A percentile compares a stretch with the other conserved stretches of the same genome.
These are phyloP conservation scores for Cicer bijugum DNA, from an alignment of 306 rosid species.

Conservation along the genomic window DNA sequence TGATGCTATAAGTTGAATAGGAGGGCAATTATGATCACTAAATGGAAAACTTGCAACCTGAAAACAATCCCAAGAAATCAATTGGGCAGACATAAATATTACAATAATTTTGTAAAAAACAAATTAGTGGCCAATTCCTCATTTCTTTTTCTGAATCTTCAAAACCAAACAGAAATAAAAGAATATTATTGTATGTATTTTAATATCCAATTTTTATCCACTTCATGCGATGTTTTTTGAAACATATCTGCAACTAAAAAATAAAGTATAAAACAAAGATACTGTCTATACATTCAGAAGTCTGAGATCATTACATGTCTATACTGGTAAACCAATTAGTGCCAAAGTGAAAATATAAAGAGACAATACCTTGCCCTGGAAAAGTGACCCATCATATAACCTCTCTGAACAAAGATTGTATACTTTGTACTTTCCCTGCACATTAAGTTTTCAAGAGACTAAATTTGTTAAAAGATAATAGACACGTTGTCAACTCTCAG, in stretches of 20 bases:
- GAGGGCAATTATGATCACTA: constrained; percentile 95
- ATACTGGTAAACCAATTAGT: constrained; percentile 33
- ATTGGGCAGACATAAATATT: constrained; percentile 41
- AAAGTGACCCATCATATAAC: constrained; percentile 85
- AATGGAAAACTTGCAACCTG: constrained; percentile 97
- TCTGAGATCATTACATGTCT: constrained; percentile 25
- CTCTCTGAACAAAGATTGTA: constrained; percentile 98
- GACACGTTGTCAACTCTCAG: constrained; percentile 24
- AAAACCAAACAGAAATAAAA: neutral
- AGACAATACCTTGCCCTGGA: constrained; percentile 86
- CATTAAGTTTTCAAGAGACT: constrained; percentile 41
- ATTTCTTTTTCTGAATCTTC: constrained; percentile 9
- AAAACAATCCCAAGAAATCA: constrained; percentile 46
- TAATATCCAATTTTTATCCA: neutral
- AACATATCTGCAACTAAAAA: neutral
- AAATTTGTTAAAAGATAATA: constrained; percentile 34
- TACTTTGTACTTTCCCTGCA: constrained; percentile 92
- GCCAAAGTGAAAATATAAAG: constrained; percentile 36
- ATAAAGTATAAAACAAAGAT: neutral
- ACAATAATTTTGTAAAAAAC: constrained; percentile 30
- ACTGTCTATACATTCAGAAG: neutral
- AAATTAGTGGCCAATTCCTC: neutral
- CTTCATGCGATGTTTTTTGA: constrained; percentile 16
- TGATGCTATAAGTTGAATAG: constrained; percentile 75
- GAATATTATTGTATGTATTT: constrained; percentile 17